These are phyloP conservation scores for Phytophthora vignae DNA, from an alignment of 352 stramenopile species.

Conservation along the genomic window DNA sequence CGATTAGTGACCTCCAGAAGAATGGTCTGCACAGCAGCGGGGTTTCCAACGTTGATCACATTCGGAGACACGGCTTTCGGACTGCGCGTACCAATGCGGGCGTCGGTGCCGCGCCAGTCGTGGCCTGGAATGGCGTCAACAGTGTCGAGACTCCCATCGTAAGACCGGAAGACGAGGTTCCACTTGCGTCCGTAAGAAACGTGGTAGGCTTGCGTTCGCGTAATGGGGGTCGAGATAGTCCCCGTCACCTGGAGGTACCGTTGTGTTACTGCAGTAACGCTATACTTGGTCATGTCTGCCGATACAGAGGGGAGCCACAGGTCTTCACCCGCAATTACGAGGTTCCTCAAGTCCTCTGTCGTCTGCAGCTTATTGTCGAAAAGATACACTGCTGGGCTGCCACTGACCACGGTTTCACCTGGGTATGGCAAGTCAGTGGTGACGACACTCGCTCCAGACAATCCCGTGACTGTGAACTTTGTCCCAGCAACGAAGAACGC, in stretches of 20 bases:
- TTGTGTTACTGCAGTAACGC: conserved; percentile 23
- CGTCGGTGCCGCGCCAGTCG: conserved; percentile 65
- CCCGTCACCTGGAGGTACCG: conserved; percentile 62
- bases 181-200: conserved; percentile 62
- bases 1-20: conserved; percentile 49
- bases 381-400: conserved; percentile 46
- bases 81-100: conserved; percentile 55
- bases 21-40: conserved; percentile 60
- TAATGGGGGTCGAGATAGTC: conserved; percentile 50
- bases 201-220: conserved; percentile 45
- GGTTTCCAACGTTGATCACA: conserved; percentile 62
- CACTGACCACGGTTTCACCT: conserved; percentile 40
- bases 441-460: conserved; percentile 42
- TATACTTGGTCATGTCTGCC: conserved; percentile 62
- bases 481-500: conserved; percentile 51
- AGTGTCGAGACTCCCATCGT: conserved; percentile 57
- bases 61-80: conserved; percentile 47
- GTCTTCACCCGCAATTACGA: conserved; percentile 49
- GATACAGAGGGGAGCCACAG: conserved; percentile 61
- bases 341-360: conserved; percentile 54
- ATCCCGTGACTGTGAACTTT: conserved; percentile 44
- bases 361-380: conserved; percentile 76
- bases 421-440: conserved; percentile 47
- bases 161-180: conserved; percentile 78
- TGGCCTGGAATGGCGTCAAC: conserved; percentile 67